phyloP scores from a whole-genome alignment of 2,329 filamentous ascomycete species.

The Ascochyta viciae-villosae region DNA sequence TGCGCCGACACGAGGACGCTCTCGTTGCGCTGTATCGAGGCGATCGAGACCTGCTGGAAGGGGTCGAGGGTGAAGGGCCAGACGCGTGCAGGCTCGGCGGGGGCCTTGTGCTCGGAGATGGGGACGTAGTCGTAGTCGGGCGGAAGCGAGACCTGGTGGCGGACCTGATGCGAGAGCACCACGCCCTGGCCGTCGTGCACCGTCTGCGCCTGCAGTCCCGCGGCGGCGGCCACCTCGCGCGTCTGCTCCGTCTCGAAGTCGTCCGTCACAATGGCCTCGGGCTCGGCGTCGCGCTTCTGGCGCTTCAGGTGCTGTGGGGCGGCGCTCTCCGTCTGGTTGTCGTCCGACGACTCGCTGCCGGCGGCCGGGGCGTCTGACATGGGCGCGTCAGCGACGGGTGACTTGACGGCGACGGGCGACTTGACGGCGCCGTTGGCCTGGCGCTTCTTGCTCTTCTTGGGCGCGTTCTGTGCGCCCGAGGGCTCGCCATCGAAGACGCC shows the following conservation, averaged over 20 bases:
- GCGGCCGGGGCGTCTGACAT: conserved; percentile 52
- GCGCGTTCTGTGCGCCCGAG: conserved; percentile 25
- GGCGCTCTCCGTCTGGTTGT: conserved; percentile 42
- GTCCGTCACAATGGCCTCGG: conserved; percentile 86
- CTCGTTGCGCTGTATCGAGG: conserved; percentile 94
- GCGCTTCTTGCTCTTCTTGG: conserved; percentile 77
- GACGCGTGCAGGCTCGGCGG: conserved; percentile 80
- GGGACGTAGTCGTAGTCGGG: conserved; percentile 94
- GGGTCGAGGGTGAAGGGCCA: conserved; percentile 95
- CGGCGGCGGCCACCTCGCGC: conserved; percentile 82
- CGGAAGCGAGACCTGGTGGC: conserved; percentile 94
- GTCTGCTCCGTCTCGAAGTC: conserved; percentile 95
- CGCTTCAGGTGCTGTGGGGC: conserved; percentile 63
- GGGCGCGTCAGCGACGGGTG: conserved; percentile 49
- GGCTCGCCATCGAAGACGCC: conserved; percentile 53
- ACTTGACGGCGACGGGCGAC: conserved; percentile 64
- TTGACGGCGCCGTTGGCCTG: conserved; percentile 83
- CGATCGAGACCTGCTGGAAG: conserved; percentile 93
- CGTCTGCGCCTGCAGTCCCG: conserved; percentile 68
- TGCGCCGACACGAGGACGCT: conserved; percentile 97
- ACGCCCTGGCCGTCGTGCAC: conserved; percentile 73
- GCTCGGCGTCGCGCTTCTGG: conserved; percentile 68
- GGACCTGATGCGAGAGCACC: conserved; percentile 93
- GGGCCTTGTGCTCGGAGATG: conserved; percentile 93
- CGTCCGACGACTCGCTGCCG: conserved; percentile 18